Base-by-base conservation (phyloP, 2,329 filamentous ascomycete species). In the Sporothrix mexicana region DNA sequence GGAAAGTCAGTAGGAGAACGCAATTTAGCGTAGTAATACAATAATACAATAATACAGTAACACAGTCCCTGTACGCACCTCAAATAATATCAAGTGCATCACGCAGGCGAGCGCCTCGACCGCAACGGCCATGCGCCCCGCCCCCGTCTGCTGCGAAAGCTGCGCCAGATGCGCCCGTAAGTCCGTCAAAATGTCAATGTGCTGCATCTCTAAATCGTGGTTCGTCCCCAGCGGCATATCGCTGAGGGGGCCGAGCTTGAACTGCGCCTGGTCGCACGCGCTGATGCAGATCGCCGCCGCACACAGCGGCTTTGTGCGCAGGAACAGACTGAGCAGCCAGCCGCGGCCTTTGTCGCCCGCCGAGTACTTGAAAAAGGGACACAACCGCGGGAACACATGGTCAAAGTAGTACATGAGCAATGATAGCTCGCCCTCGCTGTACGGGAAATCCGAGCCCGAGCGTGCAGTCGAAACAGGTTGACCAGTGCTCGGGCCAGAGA, bases 351-450 rank as follows among this genome's bases (percentile, higher is more conserved):
- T 59, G 62, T 73, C 72, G 62, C 68, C 72, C 20, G 72, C 72
- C 17, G 43, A 69, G 53, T 71, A 73, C 9, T 20, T 36, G 20
- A 73, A 73, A n/a, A 73, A 71, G 5, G 72, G 72, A 3, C 41
- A 49, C 12, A 73, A 20, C 10, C 72, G 72, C 17, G 69, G 69
- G 61, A 73, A 73, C 23, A 73, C 69, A 17, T 73, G 72, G 69
- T 73, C 72, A 43, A 73, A 73, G 69, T 73, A 73, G 62, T 73
- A 73, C 69, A 73, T 73, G 25, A 73, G 61, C 43, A 71, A 25
- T 0, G 61, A 68, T 4, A 73, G n/a, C 25, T 73, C 72, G 1
- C 55, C 69, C 30, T 73, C 72, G 69, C 69, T 73, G 69, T 73
- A 70, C 30, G 68, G 41, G 1, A 67, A 59, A 6, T 23, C 53